Evolutionary conservation across 2,329 filamentous ascomycete genomes (phyloP), one percentile per base, ranked within the genome.

Genomic region (Epichloe uncinata): DNA sequence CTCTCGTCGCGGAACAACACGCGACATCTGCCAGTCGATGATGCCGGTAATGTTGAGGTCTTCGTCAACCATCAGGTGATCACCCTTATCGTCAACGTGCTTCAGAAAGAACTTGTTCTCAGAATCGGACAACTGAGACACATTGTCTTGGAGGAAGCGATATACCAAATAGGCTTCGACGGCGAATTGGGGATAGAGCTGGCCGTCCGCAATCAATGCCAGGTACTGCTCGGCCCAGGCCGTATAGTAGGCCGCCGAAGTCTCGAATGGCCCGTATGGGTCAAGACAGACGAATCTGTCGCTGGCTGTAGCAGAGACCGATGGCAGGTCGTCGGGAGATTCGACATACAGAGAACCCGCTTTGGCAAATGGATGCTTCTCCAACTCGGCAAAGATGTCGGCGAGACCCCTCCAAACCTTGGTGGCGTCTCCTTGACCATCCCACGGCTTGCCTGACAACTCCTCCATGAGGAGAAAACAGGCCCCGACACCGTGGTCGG

Each of bases 81-180:
- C 68, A 1, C 67, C 69, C 55, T 73, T 74, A 48, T 73, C 69
- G 47, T 74, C 69, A 6, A 63, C 62, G 53, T 74, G 70, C 45
- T 69, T 72, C 6, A 74, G 55, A 50, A 66, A 73, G 56, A 64
- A 73, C 36, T 52, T 18, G 35, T 53, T 47, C 22, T 53, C 40
- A 5, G 36, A 46, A 12, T 13, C 36, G 7, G 26, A 30, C 8
- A 30, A 30, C 26, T 30, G 26, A 30, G 26, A 30, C 26, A 8
- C 54, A 11, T 48, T 52, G 11, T 69, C 61, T 36, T 63, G 52
- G 9, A 70, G 63, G 56, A 67, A 70, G 15, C 62, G 60, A 50
- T 71, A 66, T 30, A 69, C 59, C 37, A 72, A 50, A 51, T 65
- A 72, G 1, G 57, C 58, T 11, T 58, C 45, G 15, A 57, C 26